Conservation (phyloP, 805 yeast species). For the Spathaspora sp. region DNA sequence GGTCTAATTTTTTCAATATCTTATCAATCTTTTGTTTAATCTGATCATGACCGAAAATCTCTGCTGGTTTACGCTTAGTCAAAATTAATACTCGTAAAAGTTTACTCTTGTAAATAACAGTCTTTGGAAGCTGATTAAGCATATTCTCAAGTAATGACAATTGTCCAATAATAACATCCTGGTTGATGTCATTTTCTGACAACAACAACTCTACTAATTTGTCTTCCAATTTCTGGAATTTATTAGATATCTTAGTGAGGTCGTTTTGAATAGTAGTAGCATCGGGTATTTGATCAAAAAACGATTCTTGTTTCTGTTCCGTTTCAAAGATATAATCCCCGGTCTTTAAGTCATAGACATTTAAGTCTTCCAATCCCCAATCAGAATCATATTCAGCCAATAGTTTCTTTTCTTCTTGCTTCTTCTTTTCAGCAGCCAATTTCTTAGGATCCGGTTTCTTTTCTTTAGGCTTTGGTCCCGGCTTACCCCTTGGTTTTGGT, state of each 20-base stretch:
- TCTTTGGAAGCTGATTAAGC: conserved; percentile 21
- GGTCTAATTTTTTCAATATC: conserved; percentile 20
- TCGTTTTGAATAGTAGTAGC: conserved; percentile 18
- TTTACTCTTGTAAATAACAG: conserved; percentile 26
- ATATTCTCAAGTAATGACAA: conserved; percentile 14
- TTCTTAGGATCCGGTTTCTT: conserved; percentile 8
- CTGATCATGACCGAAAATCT: conserved; percentile 11
- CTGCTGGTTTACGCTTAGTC: conserved; percentile 25
- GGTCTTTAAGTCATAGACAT: conserved; percentile 15
- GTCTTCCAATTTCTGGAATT: conserved; percentile 10
- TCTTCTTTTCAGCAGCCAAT: conserved; percentile 8
- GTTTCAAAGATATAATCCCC: conserved; percentile 36
- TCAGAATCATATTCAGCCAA: conserved; percentile 29
- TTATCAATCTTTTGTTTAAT: conserved; percentile 16
- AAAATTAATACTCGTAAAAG: conserved; percentile 29
- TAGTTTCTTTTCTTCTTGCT: conserved; percentile 13
- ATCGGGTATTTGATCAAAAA: conserved; percentile 21
- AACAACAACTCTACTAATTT: conserved; percentile 6
- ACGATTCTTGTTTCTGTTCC: conserved; percentile 24
- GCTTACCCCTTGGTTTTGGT: conserved; percentile 1
- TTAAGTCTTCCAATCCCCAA: conserved; percentile 43
- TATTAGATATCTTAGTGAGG: conserved; percentile 13
- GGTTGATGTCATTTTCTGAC: conserved; percentile 11
- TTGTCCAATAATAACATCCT: conserved; percentile 14
- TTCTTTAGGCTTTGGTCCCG: conserved; percentile 7